Base-by-base conservation (phyloP, 73 alveolate genomes). In the Paramecium tetraurelia region DNA sequence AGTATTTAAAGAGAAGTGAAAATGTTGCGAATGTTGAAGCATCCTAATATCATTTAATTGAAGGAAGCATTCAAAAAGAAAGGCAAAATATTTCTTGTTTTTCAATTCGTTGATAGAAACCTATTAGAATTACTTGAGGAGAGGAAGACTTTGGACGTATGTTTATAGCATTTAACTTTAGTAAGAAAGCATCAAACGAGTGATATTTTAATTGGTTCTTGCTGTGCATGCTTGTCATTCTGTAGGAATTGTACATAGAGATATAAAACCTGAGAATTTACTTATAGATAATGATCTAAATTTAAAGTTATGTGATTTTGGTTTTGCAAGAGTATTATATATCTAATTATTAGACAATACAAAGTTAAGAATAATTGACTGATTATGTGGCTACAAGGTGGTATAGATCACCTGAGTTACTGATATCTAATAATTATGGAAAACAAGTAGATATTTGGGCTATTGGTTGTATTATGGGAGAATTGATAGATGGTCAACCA, bases 401-500 rank as follows among this genome's bases (percentile, higher is more conserved):
- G 94, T 89, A 89, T 35, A 68, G 94, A 71, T 58, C 92, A 24
- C 94, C 94, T 69, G 94, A 89, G 12, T 63, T 89, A 35, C 59
- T 89, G 10, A 46, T 89, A 31, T 70, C 86, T 24, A 70, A 89
- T 48, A 76, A 92, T 11, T 97, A 97, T 75, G 96, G 96, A 16
- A 96, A 95, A 48, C 96, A 93, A 63, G 99, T 97, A 2, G 99
- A 97, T 92, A 92, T 95, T 21, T 97, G 99, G 99, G 99, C 99
- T 7, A 95, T 95, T 40, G 99, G 98, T 14, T 97, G 99, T 85
- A 97, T 97, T 44, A 97, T 97, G 99, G 99, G 99, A n/a, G 99
- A 97, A 89, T 68, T 97, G 68, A 96, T 94, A 6, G 99, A 96
- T 93, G 98, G 98, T 20, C 89, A 96, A 90, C 99, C 99, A 10